Evolutionary conservation across 805 yeast genomes (phyloP).

Genomic region (Candida ficus): DNA sequence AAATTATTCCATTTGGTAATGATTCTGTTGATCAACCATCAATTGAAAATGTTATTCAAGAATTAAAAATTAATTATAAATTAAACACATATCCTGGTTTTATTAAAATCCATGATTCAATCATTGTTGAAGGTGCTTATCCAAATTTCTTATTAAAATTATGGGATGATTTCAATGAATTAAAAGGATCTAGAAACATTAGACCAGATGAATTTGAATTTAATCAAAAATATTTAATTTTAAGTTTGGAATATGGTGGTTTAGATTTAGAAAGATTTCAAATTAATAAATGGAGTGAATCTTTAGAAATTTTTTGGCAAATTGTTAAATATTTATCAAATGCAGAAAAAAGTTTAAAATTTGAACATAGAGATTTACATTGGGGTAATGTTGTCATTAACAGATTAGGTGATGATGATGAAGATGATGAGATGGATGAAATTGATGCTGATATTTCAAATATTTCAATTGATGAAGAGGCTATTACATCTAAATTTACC

Average conservation of each 20-base stretch:
- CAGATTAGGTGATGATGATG: slow-evolving; percentile 14
- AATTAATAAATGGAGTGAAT: slow-evolving; percentile 34
- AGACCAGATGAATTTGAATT: slow-evolving; percentile 34
- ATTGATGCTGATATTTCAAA: slow-evolving; percentile 17
- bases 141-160: slow-evolving; percentile 35
- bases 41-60: slow-evolving; percentile 39
- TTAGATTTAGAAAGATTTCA: slow-evolving; percentile 39
- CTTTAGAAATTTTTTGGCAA: slow-evolving; percentile 47
- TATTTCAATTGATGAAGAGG: slow-evolving; percentile 15
- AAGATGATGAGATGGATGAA: slow-evolving; percentile 13
- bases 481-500: background rate
- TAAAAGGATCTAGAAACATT: slow-evolving; percentile 27
- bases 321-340: slow-evolving; percentile 42
- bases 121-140: slow-evolving; percentile 42
- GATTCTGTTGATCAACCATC: slow-evolving; percentile 36
- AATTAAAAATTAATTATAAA: slow-evolving; percentile 37
- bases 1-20: slow-evolving; percentile 49
- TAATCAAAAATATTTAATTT: slow-evolving; percentile 28
- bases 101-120: slow-evolving; percentile 36
- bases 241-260: slow-evolving; percentile 38
- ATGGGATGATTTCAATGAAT: slow-evolving; percentile 38
- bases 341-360: slow-evolving; percentile 47
- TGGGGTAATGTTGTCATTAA: slow-evolving; percentile 58
- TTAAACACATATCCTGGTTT: slow-evolving; percentile 40
- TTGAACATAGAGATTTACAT: slow-evolving; percentile 71